Percentiles rank a stretch among this genome's conserved stretches.
Conservation (phyloP, 2,329 filamentous ascomycete species). For the Fusarium euwallaceae region DNA sequence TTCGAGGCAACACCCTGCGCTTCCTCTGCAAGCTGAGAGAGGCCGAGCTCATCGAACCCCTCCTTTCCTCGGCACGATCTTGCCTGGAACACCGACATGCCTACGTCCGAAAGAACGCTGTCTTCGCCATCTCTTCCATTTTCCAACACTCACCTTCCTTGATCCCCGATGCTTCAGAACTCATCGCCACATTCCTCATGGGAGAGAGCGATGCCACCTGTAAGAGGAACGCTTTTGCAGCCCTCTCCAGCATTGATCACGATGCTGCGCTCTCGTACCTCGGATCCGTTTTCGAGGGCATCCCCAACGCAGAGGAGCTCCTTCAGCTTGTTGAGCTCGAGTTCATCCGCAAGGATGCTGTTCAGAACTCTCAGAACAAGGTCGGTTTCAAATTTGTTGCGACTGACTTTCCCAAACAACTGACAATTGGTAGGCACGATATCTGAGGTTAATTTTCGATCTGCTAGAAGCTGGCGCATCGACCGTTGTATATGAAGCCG, state of each 20-base stretch:
- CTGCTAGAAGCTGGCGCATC: conserved; percentile 92
- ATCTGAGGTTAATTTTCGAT: conserved; percentile 95
- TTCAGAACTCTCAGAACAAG: conserved; percentile 95
- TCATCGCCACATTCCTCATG: conserved; percentile 90
- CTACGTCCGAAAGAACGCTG: conserved; percentile 98
- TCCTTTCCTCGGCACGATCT: conserved; percentile 89
- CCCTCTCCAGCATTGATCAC: conserved; percentile 90
- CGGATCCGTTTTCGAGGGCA: conserved; percentile 89
- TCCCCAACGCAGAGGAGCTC: conserved; percentile 94
- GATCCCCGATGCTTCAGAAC: conserved; percentile 94
- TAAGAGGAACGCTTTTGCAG: conserved; percentile 97
- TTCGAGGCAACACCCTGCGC: conserved; percentile 96
- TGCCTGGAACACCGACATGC: conserved; percentile 97
- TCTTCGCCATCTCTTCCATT: conserved; percentile 94
- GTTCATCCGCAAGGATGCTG: conserved; percentile 97
- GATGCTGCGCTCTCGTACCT: conserved; percentile 92
- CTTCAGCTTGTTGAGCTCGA: conserved; percentile 94
- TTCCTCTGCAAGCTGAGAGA: conserved; percentile 98
- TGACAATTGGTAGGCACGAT: conserved; percentile 73
- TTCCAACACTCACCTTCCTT: conserved; percentile 90
- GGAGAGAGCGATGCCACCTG: conserved; percentile 93
- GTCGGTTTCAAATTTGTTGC: conserved; percentile 57
- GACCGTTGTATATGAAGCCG: conserved; percentile 97
- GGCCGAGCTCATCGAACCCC: conserved; percentile 93
- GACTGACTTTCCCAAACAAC: conserved; percentile 44